Base-by-base conservation (phyloP, 2,329 filamentous ascomycete species). In the Hansfordia pulvinata region DNA sequence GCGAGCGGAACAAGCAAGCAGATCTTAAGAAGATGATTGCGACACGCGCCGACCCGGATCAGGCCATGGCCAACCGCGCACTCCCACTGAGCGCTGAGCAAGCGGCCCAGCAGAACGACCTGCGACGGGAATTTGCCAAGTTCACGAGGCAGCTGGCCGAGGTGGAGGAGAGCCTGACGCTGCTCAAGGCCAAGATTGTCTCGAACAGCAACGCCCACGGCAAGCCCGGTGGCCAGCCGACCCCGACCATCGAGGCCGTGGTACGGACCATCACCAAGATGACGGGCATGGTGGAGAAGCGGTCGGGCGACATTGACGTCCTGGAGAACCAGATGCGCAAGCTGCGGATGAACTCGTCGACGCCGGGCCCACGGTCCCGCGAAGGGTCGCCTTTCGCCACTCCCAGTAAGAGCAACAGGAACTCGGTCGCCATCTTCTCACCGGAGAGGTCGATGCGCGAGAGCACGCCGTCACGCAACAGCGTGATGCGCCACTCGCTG, bases 211-310 rank as follows among this genome's bases (percentile, higher is more conserved):
- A 58, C 25, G 47, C 58, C 3, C 55, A 57, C 21, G 65, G 59
- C 37, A 64, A 53, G 30, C 52, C 53, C 5, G 47, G 46, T 2
- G 49, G 43, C 13, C n/a, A n/a, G n/a, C n/a, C n/a, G n/a, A 43
- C 52, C 4, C 90, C 90, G 0, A 94, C 86, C 0, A 82, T 94
- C 8, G 90, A 94, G 41, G 83, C 84, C 1, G 82, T 98, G 12
- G 77, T 86, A 39, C 82, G 81, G 32, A 98, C 90, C 1, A 93
- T 98, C 37, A 63, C 64, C 31, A 93, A 90, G 46, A 86, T 98
- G 79, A 94, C 86, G 18, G 69, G 63, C 32, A 88, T 94, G 77
- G 81, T 81, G 0, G 83, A 96, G 60, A 83, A 84, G 55, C 81
- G 83, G 47, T 90, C 81, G 45, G 82, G 78, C 31, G 88, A 96